Evolutionary conservation across 2,329 filamentous ascomycete species (phyloP), one percentile per base, ranked within the genome.

Genomic region (Sclerotinia glacialis): DNA sequence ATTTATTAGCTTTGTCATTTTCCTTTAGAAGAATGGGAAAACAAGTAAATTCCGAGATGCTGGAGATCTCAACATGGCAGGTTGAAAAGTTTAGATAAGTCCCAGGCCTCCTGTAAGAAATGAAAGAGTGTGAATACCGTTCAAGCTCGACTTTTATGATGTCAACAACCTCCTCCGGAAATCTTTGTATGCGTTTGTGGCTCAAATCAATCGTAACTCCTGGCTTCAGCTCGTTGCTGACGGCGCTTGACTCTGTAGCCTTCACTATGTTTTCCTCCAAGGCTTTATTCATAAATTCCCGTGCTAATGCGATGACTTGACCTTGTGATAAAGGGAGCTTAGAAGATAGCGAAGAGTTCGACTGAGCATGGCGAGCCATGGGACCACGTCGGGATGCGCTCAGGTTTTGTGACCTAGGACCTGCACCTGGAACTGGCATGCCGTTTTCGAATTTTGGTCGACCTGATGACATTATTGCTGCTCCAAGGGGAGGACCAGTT

Each of bases 161-260:
- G 69, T 77, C 76, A 42, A 77, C 73, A 23, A 77, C 76, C 65
- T 77, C 76, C 9, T 77, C 76, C 0, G 76, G 76, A 49, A 77
- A 77, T 46, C 55, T 69, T 72, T 86, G 84, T 54, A 93, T 92
- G 74, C 86, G 87, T 78, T 89, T 89, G 73, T 90, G 87, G 77
- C 90, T 91, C 70, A 93, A 78, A 77, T 93, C 89, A 72, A 94
- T 89, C 42, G 91, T 93, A 67, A 92, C 85, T 67, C 91, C 90
- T 58, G 75, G 74, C 74, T 88, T 86, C 56, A 89, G 79, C 54
- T 85, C 85, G 76, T 79, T 86, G 74, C 83, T 86, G 70, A 86
- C 82, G 68, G 83, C 82, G 69, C 82, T 84, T 53, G 83, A 84
- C 70, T 87, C 86, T 64, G 85, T 84, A 8, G 83, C 84, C 75